Percentiles rank a stretch among this genome's conserved stretches.
phyloP scores from a whole-genome alignment of 1,284 basidiomycete species.

The Tetrapyrgos nigripes region DNA sequence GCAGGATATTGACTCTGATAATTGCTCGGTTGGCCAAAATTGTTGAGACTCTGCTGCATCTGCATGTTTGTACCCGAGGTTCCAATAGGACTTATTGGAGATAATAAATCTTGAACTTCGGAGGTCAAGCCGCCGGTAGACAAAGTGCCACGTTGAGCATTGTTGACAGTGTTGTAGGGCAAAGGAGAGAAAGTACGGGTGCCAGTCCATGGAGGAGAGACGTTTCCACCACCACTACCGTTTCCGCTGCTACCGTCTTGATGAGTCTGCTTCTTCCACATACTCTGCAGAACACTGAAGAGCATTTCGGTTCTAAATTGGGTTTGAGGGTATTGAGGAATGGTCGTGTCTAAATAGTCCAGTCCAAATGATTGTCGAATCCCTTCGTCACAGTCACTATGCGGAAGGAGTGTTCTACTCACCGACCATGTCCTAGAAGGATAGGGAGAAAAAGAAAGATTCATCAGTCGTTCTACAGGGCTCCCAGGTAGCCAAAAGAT shows the following conservation, averaged over 20 bases:
- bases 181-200: background rate
- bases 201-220: background rate
- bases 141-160: too few relatives aligned
- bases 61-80: too few relatives aligned
- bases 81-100: too few relatives aligned
- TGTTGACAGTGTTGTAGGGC: too few relatives aligned
- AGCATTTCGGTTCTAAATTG: background rate
- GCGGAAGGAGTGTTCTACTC: too few relatives aligned
- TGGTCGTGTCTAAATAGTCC: background rate
- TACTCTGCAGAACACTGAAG: background rate
- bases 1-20: too few relatives aligned
- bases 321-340: background rate
- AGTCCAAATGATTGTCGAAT: too few relatives aligned
- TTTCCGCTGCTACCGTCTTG: background rate
- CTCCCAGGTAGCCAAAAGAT: background rate
- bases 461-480: background rate
- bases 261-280: conserved; percentile 1
- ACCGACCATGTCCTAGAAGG: conserved; percentile 35
- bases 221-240: background rate
- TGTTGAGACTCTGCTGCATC: too few relatives aligned
- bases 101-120: too few relatives aligned
- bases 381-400: too few relatives aligned
- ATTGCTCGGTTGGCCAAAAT: too few relatives aligned
- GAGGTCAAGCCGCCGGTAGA: too few relatives aligned
- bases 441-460: background rate